Evolutionary conservation across 75 land plant genomes (phyloP).

Genomic region (Selaginella moellendorffii): DNA sequence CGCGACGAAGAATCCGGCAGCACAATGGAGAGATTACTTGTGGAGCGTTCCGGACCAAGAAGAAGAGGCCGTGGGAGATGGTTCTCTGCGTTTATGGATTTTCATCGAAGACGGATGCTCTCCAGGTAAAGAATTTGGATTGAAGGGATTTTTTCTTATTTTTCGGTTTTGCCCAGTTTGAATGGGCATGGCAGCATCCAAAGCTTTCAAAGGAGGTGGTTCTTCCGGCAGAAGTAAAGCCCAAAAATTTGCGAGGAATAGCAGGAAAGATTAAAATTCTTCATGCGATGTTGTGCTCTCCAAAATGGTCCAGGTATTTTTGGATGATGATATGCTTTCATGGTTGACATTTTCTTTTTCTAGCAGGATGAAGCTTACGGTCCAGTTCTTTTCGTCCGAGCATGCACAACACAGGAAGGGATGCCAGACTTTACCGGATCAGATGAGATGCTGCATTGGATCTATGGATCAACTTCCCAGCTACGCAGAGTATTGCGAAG

Average conservation of each 20-base stretch:
- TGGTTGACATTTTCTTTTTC: not conserved
- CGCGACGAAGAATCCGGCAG: slow-evolving; percentile 61
- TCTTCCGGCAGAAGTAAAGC: slow-evolving; percentile 36
- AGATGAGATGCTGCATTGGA: slow-evolving; percentile 45
- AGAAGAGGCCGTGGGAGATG: slow-evolving; percentile 83
- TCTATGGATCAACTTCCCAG: slow-evolving; percentile 71
- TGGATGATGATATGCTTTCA: slow-evolving; percentile 3
- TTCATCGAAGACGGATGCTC: slow-evolving; percentile 53
- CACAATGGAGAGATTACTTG: slow-evolving; percentile 64
- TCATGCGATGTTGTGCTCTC: slow-evolving; percentile 69
- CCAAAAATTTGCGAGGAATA: slow-evolving; percentile 42
- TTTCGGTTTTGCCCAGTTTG: slow-evolving; percentile 44
- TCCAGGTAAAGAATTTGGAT: slow-evolving; percentile 29
- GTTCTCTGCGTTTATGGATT: slow-evolving; percentile 77
- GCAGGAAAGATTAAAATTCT: slow-evolving; percentile 56
- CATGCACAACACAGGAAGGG: slow-evolving; percentile 28
- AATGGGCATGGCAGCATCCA: slow-evolving; percentile 99
- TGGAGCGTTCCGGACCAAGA: slow-evolving; percentile 65
- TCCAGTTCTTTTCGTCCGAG: slow-evolving; percentile 80
- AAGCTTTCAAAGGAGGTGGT: slow-evolving; percentile 54
- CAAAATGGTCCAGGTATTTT: slow-evolving; percentile 67
- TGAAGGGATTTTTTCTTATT: not conserved
- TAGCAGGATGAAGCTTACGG: slow-evolving; percentile 53
- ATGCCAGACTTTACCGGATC: slow-evolving; percentile 64
- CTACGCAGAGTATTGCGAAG: no score